Conservation (phyloP, 2,329 filamentous ascomycete genomes). For the Diaporthe eres region DNA sequence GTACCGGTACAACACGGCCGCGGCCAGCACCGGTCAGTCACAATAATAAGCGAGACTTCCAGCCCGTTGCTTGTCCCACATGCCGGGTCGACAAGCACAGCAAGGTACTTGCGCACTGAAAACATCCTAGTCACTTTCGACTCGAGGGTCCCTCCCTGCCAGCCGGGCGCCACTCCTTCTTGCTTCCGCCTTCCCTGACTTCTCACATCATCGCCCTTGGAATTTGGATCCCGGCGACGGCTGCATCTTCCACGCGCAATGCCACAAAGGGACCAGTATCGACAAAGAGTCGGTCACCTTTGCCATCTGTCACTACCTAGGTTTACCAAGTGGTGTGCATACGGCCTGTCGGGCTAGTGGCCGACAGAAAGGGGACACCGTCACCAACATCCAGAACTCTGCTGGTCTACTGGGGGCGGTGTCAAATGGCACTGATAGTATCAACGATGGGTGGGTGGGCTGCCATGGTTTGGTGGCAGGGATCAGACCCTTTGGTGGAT, state of each 20-base stretch:
- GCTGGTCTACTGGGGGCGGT: neutral
- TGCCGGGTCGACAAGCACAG: neutral
- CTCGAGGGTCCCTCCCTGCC: constrained; percentile 13
- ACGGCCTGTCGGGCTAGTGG: neutral
- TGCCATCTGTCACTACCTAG: neutral
- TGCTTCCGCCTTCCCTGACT: neutral
- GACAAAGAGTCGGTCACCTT: neutral
- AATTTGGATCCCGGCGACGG: neutral
- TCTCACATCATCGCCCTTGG: neutral
- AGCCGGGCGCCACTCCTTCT: neutral
- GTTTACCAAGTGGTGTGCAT: neutral
- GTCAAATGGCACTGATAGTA: neutral
- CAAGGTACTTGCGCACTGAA: constrained; percentile 11
- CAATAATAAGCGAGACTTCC: constrained; percentile 23
- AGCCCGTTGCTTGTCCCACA: constrained; percentile 28
- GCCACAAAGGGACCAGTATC: neutral
- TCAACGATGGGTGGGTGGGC: neutral
- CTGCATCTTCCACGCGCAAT: neutral
- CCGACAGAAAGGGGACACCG: neutral
- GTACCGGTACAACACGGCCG: constrained; percentile 28
- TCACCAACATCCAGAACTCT: neutral
- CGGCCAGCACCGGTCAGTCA: constrained; percentile 8
- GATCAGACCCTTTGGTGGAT: neutral
- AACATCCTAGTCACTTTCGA: constrained; percentile 16
- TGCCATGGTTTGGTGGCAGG: constrained; percentile 2